Evolutionary conservation across 2,329 filamentous ascomycete genomes (phyloP).

Genomic region (Sordariomycetes sp.): DNA sequence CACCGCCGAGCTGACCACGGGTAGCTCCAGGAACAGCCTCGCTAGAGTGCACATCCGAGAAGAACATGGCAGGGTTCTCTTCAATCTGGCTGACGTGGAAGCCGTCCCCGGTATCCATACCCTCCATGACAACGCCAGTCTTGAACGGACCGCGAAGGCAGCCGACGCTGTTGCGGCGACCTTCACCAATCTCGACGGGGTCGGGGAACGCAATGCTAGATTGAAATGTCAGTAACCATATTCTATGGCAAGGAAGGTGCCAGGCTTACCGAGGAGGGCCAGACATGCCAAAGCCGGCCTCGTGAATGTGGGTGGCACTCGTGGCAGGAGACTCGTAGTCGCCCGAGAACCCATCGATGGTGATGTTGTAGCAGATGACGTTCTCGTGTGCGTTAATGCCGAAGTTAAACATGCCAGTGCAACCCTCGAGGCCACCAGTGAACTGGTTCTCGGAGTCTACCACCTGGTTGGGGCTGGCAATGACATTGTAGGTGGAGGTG

Average conservation of each 20-base stretch:
- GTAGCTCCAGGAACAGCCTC: constrained; percentile 39
- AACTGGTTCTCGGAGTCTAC: constrained; percentile 27
- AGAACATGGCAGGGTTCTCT: constrained; percentile 38
- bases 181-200: constrained; percentile 22
- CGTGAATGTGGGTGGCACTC: constrained; percentile 47
- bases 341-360: constrained; percentile 36
- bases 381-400: constrained; percentile 39
- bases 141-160: constrained; percentile 26
- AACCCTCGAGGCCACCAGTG: constrained; percentile 31
- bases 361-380: constrained; percentile 40
- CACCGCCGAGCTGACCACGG: constrained; percentile 35
- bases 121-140: constrained; percentile 18
- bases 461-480: constrained; percentile 39
- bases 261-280: constrained; percentile 35
- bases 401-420: constrained; percentile 39
- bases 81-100: constrained; percentile 43
- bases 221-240: neutral
- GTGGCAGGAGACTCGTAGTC: constrained; percentile 38
- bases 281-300: constrained; percentile 31
- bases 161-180: constrained; percentile 27
- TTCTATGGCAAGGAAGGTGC: too few species aligned
- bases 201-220: constrained; percentile 38
- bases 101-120: constrained; percentile 23
- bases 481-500: constrained; percentile 37
- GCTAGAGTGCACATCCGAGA: constrained; percentile 42